A percentile compares a stretch with the other conserved stretches of the same genome.
phyloP scores from a whole-genome alignment of 2,329 filamentous ascomycete species.

The Colletotrichum trifolii region DNA sequence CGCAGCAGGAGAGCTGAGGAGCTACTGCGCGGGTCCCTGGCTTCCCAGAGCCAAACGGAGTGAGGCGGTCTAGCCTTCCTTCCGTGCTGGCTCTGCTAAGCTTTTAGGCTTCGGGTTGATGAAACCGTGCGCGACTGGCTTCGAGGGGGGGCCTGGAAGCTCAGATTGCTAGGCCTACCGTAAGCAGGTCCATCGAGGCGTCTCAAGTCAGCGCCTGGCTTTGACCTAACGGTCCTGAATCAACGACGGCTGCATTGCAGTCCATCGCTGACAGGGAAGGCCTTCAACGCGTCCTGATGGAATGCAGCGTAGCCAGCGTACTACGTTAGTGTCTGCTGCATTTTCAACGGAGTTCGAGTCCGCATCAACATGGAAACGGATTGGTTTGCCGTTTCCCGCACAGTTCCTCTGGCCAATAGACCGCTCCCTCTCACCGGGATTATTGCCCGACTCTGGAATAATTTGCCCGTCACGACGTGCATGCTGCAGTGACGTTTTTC shows the following conservation, averaged over 20 bases:
- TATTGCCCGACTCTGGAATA: not conserved
- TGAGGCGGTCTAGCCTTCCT: conserved; percentile 17
- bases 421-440: not conserved
- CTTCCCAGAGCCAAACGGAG: conserved; percentile 10
- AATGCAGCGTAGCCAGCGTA: conserved; percentile 1
- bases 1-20: conserved; percentile 24
- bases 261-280: conserved; percentile 6
- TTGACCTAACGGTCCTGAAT: conserved; percentile 3
- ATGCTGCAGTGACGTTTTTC: too few species aligned
- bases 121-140: conserved; percentile 25
- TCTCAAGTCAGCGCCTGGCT: conserved; percentile 14
- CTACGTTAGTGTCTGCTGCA: not conserved
- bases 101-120: conserved; percentile 28
- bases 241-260: conserved; percentile 12
- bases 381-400: not conserved
- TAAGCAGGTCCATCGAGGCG: conserved; percentile 8
- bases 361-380: conserved; percentile 13
- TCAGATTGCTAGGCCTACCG: conserved; percentile 4
- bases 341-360: conserved; percentile 4
- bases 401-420: not conserved
- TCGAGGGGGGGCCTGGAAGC: conserved; percentile 9
- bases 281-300: conserved; percentile 1
- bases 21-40: conserved; percentile 19
- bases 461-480: too few species aligned
- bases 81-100: conserved; percentile 18